Base-by-base conservation (phyloP, 345 rosid genomes). In the Linum tenue region DNA sequence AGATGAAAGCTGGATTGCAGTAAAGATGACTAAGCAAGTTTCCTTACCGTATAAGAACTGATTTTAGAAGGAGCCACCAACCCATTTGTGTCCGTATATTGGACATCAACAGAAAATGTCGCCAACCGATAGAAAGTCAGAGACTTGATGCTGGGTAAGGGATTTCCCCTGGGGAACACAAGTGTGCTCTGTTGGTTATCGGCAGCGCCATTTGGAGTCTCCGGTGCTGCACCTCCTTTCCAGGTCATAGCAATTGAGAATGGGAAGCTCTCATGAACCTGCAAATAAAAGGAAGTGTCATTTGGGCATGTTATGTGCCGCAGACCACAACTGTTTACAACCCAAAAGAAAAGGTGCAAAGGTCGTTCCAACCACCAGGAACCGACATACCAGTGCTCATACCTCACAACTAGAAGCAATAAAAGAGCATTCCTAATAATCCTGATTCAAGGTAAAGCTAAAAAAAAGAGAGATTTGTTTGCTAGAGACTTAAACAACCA, bases 231-330 rank as follows among this genome's bases (percentile, higher is more conserved):
- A 37, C 89, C 91, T 22, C 31, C 31, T 77, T 90, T 92, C 97
- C 98, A 88, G 2, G 92, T 81, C 67, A 88, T 67, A 9, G 89
- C 79, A 74, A 92, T 75, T 16, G 94, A 74, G 67, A 86, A 87
- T 15, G 98, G 97, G 67, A 90, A 92, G 80, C 84, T 79, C 79
- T 92, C 98, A 16, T 88, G 68, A 62, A 92, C 96, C 98, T 92
- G 76, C 42, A 66, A n/a, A 42, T 41, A 17, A 51, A 48, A 61
- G 37, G 15, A 58, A 2, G 4, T 8, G 40, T 15, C 3, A 2
- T 8, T 65, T 5, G 58, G 17, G 15, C 9, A 64, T 37, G 44
- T 42, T 44, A 36, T 50, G 55, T 44, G 6, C 15, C 12, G 14
- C 53, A 48, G 53, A 10, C 3, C 2, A 48, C 14, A 10, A 12